phyloP scores from a whole-genome alignment of 192 early-diverging fungal species.

The Podila minutissima region DNA sequence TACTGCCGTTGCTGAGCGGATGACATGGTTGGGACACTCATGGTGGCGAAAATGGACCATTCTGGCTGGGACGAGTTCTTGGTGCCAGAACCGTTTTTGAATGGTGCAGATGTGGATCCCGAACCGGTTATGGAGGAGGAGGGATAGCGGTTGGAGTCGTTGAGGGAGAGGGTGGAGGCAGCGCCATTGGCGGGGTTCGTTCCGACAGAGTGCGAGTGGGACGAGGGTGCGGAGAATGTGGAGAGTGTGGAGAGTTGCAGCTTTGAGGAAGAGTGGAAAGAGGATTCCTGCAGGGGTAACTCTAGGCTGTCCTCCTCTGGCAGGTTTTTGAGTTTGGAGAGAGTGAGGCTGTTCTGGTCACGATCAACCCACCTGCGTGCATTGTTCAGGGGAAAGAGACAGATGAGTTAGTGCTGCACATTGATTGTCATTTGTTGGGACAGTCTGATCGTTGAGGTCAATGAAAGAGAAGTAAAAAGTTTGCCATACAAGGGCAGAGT shows the following conservation, averaged over 20 bases:
- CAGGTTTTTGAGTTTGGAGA: background rate
- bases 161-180: background rate
- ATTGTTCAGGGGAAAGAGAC: background rate
- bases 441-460: background rate
- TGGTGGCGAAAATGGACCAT: constrained; percentile 33
- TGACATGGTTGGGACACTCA: constrained; percentile 13
- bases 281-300: no score
- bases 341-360: background rate
- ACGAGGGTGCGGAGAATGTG: no score
- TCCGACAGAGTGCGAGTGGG: no score
- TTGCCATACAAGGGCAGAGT: constrained; percentile 18
- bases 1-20: background rate
- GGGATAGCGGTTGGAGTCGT: background rate
- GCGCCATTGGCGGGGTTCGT: no score
- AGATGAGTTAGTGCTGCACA: no score
- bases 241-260: background rate
- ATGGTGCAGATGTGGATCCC: background rate
- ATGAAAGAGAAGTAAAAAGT: background rate
- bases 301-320: no score
- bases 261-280: no score
- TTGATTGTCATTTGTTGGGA: background rate
- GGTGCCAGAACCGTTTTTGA: background rate
- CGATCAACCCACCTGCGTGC: background rate
- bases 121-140: background rate
- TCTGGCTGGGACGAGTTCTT: constrained; percentile 4